These are phyloP conservation scores for Monosporascus sp. DNA, from an alignment of 2,329 filamentous ascomycete species.

Conservation along the genomic window DNA sequence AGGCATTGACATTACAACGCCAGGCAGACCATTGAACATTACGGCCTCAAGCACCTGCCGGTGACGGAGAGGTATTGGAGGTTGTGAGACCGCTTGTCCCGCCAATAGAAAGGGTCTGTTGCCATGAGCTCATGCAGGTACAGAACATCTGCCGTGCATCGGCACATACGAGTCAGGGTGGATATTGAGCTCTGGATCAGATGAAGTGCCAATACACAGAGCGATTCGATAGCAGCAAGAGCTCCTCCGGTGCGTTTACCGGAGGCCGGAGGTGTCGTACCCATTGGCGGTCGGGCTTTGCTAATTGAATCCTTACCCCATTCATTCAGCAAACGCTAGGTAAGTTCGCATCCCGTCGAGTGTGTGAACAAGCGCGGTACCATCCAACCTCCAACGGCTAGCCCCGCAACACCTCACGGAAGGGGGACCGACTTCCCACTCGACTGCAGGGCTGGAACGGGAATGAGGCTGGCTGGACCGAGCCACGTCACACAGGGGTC, in stretches of 20 bases:
- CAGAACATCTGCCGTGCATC: not conserved
- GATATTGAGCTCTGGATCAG: not conserved
- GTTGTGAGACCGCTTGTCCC: not conserved
- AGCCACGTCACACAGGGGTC: not conserved
- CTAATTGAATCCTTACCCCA: not conserved
- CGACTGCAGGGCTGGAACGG: not conserved
- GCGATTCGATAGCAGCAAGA: not conserved
- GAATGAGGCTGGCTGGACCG: not conserved
- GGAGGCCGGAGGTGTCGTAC: not conserved
- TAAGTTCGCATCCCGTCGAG: not conserved
- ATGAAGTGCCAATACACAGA: not conserved
- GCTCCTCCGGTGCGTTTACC: not conserved
- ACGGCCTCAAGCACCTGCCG: not conserved
- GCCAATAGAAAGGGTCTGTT: not conserved
- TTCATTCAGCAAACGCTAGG: not conserved
- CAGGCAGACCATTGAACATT: too few species aligned
- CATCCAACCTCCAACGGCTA: not conserved
- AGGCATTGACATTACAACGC: too few species aligned
- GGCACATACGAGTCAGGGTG: not conserved
- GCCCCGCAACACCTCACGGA: not conserved
- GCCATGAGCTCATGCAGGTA: not conserved
- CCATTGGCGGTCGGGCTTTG: not conserved
- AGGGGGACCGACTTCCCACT: not conserved
- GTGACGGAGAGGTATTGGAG: not conserved
- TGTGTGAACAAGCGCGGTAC: not conserved